phyloP scores from a whole-genome alignment of 1,284 basidiomycete genomes.

The Sanghuangporus weigelae region DNA sequence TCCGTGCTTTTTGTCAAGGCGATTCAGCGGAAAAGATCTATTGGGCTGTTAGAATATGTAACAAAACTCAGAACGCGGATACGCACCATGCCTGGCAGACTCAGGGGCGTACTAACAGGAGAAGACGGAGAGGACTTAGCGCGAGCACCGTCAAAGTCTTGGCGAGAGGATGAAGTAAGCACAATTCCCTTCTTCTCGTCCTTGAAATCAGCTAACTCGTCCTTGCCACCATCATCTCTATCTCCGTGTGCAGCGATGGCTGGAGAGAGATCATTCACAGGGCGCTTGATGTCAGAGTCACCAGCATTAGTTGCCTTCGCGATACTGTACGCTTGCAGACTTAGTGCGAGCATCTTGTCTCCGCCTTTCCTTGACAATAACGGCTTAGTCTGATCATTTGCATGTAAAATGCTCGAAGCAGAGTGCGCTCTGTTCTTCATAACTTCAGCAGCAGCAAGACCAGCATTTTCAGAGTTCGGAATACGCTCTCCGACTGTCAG shows the following conservation, averaged over 20 bases:
- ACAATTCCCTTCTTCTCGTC: background rate
- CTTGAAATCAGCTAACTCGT: background rate
- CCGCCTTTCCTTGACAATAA: background rate
- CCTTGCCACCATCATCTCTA: background rate
- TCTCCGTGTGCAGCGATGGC: background rate
- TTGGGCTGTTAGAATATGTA: background rate
- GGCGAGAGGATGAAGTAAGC: background rate
- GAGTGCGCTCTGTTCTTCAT: background rate
- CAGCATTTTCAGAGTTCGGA: background rate
- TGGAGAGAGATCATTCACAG: background rate
- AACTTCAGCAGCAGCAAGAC: background rate
- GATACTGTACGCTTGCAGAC: slow-evolving; percentile 6
- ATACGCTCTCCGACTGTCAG: background rate
- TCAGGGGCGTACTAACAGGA: slow-evolving; percentile 17
- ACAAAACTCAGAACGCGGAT: background rate
- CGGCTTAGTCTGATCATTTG: background rate
- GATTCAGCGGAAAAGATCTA: background rate
- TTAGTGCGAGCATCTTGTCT: slow-evolving; percentile 6
- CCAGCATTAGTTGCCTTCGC: background rate
- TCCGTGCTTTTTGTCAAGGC: background rate
- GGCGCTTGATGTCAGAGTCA: background rate
- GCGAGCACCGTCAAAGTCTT: background rate
- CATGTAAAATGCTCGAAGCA: background rate
- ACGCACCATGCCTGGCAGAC: slow-evolving; percentile 8
- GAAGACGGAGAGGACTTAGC: slow-evolving; percentile 16